A percentile compares a stretch with the other conserved stretches of the same genome.
Evolutionary conservation across 768 basidiomycete genomes (phyloP).

Genomic region (Suillus occidentalis): DNA sequence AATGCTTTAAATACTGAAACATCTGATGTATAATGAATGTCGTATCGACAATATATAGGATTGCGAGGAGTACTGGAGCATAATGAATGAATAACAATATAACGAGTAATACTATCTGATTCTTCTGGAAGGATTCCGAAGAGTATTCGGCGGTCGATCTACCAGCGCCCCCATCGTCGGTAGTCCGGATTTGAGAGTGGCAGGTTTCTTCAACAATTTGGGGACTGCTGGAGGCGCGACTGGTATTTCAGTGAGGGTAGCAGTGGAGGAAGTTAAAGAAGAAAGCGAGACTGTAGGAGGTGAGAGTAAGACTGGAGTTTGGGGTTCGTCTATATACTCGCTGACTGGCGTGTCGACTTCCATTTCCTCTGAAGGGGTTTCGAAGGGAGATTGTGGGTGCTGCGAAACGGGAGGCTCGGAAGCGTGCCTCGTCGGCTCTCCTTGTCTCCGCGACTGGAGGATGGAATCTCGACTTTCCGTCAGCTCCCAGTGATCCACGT

Average conservation of each 20-base stretch:
- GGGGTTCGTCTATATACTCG: conserved; percentile 13
- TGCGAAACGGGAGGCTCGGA: conserved; percentile 41
- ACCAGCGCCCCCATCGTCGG: conserved; percentile 26
- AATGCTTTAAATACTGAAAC: neutral
- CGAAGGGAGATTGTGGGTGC: conserved; percentile 23
- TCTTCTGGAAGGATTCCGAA: conserved; percentile 34
- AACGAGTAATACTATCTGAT: conserved; percentile 17
- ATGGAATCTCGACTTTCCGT: conserved; percentile 64
- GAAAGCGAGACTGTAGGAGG: conserved; percentile 34
- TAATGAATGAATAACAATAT: conserved; percentile 7
- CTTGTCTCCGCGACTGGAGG: conserved; percentile 50
- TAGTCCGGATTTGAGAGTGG: conserved; percentile 21
- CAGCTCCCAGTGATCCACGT: conserved; percentile 69
- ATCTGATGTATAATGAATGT: neutral
- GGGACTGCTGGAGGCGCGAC: conserved; percentile 13
- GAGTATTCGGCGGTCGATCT: conserved; percentile 35
- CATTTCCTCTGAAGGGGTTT: conserved; percentile 29
- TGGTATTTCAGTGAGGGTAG: conserved; percentile 19
- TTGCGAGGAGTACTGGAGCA: neutral
- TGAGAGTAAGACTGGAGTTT: conserved; percentile 17
- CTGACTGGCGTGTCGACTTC: conserved; percentile 16
- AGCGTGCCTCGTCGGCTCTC: conserved; percentile 24
- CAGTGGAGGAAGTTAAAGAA: conserved; percentile 40
- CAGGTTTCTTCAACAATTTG: conserved; percentile 23
- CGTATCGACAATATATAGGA: conserved; percentile 1